A percentile compares a stretch with the other conserved stretches of the same genome.
Conservation (phyloP, 495 filamentous ascomycete genomes). For the Aspergillus mulundensis region DNA sequence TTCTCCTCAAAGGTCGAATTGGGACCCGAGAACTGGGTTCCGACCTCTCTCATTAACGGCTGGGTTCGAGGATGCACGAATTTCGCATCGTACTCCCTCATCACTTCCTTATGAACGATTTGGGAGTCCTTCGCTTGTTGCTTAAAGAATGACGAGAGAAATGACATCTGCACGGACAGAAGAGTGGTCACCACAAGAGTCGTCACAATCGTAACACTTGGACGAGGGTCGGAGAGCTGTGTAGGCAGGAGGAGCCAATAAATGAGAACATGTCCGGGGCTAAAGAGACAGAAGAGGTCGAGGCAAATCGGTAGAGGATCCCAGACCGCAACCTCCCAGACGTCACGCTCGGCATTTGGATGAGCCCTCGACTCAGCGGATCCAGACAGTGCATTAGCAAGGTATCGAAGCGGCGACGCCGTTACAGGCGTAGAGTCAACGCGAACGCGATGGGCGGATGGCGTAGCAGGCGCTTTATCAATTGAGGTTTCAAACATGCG, state of each 20-base stretch:
- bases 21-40: conserved; percentile 59
- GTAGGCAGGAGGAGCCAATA: conserved; percentile 86
- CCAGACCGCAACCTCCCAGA: conserved; percentile 95
- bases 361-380: conserved; percentile 72
- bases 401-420: conserved; percentile 72
- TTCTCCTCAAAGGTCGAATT: conserved; percentile 44
- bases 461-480: conserved; percentile 68
- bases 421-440: conserved; percentile 82
- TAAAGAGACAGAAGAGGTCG: conserved; percentile 84
- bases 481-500: conserved; percentile 85
- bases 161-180: conserved; percentile 71
- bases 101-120: conserved; percentile 83
- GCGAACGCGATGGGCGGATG: conserved; percentile 82
- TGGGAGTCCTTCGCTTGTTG: conserved; percentile 82
- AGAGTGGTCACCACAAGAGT: conserved; percentile 66
- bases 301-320: conserved; percentile 82
- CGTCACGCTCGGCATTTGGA: conserved; percentile 78
- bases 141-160: conserved; percentile 64
- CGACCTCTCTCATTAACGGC: conserved; percentile 76
- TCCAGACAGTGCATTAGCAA: conserved; percentile 61
- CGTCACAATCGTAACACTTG: conserved; percentile 80
- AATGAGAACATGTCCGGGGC: conserved; percentile 83
- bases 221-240: conserved; percentile 65
- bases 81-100: conserved; percentile 95
- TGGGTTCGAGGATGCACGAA: conserved; percentile 88